phyloP scores from a whole-genome alignment of 2,329 filamentous ascomycete species.

The Rhytidhysteron rufulum region DNA sequence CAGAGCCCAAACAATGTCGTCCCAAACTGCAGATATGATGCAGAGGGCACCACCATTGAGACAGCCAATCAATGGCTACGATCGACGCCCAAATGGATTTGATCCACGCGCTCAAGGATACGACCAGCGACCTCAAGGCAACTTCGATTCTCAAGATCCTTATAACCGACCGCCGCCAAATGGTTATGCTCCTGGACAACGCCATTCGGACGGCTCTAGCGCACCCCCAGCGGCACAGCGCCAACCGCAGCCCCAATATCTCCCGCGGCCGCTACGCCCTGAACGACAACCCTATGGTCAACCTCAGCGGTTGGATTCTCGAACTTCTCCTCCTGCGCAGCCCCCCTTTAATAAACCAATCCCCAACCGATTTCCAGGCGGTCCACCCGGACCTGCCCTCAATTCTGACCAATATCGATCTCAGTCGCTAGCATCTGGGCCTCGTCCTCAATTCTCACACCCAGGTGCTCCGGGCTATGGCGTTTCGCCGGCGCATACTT shows the following conservation, averaged over 20 bases:
- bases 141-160: slow-evolving; percentile 20
- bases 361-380: slow-evolving; percentile 51
- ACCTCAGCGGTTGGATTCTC: slow-evolving; percentile 66
- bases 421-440: slow-evolving; percentile 80
- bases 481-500: slow-evolving; percentile 65
- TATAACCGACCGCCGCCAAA: slow-evolving; percentile 32
- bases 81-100: slow-evolving; percentile 26
- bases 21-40: slow-evolving; percentile 50
- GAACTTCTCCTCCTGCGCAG: slow-evolving; percentile 47
- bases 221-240: slow-evolving; percentile 28
- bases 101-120: slow-evolving; percentile 11
- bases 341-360: slow-evolving; percentile 53
- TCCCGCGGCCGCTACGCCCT: slow-evolving; percentile 58
- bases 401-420: slow-evolving; percentile 85
- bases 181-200: slow-evolving; percentile 35
- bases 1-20: slow-evolving; percentile 67
- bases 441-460: slow-evolving; percentile 66
- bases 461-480: slow-evolving; percentile 41
- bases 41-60: slow-evolving; percentile 62
- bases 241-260: slow-evolving; percentile 52
- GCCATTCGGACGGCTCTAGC: slow-evolving; percentile 29
- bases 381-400: slow-evolving; percentile 52
- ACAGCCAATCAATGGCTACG: slow-evolving; percentile 42
- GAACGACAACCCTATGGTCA: slow-evolving; percentile 68
- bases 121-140: slow-evolving; percentile 20